Base-by-base conservation (phyloP, 257 asterid species). In the Solanum paucissectum region DNA sequence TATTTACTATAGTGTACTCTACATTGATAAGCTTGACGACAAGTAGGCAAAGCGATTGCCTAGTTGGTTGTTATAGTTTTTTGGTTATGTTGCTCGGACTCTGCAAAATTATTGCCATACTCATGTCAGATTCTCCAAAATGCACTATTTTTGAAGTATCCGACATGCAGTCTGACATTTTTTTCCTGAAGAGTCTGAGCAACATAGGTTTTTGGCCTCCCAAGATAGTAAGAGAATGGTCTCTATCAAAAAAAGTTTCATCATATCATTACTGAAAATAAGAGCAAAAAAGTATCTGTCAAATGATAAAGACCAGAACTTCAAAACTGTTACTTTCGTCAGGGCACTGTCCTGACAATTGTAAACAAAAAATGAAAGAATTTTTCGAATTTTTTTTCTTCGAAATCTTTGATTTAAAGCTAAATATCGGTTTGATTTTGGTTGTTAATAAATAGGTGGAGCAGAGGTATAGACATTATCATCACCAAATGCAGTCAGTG, bases 401-500 rank as follows among this genome's bases (percentile, higher is more conserved):
- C 4, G 64, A 55, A 55, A 55, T 18, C 29, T 62, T 33, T 37
- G 44, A 12, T 73, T 9, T 74, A 18, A 32, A 23, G 88, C 71
- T 52, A 14, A 40, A 29, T 83, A 11, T 37, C 42, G 44, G 33
- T 18, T 55, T 2, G 11, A 85, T 68, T 85, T 64, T 88, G 86
- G 84, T 62, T 21, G n/a, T 40, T 27, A 8, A 72, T 71, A 2
- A 60, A 37, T 62, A 97, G 99, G 99, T 97, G 81, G 99, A 95
- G 90, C 98, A 95, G 92, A 94, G 99, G 92, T 97, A 97, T 94
- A 91, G 92, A 38, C 99, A 97, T 74, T 97, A 97, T 90, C 98
- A 97, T 88, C 98, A 93, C 81, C 99, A 97, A 87, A 97, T 97
- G 99, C 98, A 94, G 89, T 88, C 94, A 1, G 99, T 97, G 12